Base-by-base conservation (phyloP, 352 stramenopile species). In the Phytophthora europaea region DNA sequence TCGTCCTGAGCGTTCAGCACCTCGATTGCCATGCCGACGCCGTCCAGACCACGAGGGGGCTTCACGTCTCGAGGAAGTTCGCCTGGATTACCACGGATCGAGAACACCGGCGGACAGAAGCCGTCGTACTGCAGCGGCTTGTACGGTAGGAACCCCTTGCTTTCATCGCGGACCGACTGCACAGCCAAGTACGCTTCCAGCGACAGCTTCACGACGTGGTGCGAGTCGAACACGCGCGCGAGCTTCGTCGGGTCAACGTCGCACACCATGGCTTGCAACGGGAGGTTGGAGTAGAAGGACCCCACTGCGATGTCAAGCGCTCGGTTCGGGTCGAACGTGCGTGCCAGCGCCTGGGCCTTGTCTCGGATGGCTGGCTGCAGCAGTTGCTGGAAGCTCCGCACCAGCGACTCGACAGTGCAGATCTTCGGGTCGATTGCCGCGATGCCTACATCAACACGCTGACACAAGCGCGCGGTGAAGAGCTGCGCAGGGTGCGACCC, bases 401-500 rank as follows among this genome's bases (percentile, higher is more conserved):
- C 57, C 61, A 98, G 67, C 13, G 76, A 82, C 38, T 92, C 75
- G n/a, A 72, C 64, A 0, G 83, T 96, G 22, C 95, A 76, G 45
- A 76, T 69, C n/a, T 58, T 71, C 23, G 94, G 74, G 9, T 91
- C 78, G 45, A 90, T 85, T 2, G 86, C 75, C 34, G 75, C 63
- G 22, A 92, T 86, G 33, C 90, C 92, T 4, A 95, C 90, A 6
- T 85, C 88, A 9, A 82, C 69, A 12, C 82, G 77, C 45, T 84
- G 67, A 3, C 92, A 83, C 54, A 92, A 78, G 36, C 80, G 76
- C 15, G 88, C 88, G 77, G 87, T 92, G 73, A 97, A 97, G 36
- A 78, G 83, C 70, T 98, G 93, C 62, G 96, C 85, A n/a, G 84
- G 89, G 76, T 97, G 96, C 43, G 95, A 97, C 1, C 91, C 89